Base-by-base conservation (phyloP, 73 alveolate species). In the Paramecium tetraurelia region DNA sequence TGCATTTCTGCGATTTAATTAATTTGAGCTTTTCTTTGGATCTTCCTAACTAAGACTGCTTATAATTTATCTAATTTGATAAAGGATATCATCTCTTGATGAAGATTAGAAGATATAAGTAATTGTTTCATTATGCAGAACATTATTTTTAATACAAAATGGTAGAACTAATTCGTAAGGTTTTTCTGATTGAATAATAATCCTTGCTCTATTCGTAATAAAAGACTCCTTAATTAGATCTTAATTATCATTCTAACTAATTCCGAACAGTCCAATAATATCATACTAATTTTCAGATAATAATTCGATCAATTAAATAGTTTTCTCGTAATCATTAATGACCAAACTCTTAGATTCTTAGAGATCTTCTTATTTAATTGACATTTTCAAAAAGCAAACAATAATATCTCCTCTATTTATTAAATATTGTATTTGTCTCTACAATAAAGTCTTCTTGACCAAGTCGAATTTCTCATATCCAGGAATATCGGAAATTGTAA, bases 401-500 rank as follows among this genome's bases (percentile, higher is more conserved):
- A 80, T 80, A 18, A 43, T 22, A 20, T 80, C 72, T 3, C 90
- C 90, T 48, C 57, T 41, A 80, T 80, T 80, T 3, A 46, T 31
- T 46, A 80, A 43, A 80, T 22, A 80, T 48, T 80, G 14, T 4
- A 80, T 20, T 80, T 80, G 46, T 80, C 46, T 80, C 8, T 80
- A 11, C 2, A 44, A 12, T 11, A 7, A 44, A 2, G 90, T 41
- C 46, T 80, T 80, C 16, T 41, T 80, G 7, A 48, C n/a, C 8
- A 44, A 21, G 43, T 80, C 90, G 3, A 80, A 80, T 80, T 80
- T 80, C 18, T 80, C 90, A 80, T 80, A 43, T 41, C 90, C 90
- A 43, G 90, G 90, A 18, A 80, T 80, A 24, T 80, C 90, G 6
- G 38, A 80, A 43, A 80, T 41, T 20, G 46, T 24, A 0, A 80